A percentile compares a stretch with the other conserved stretches of the same genome.
These are phyloP conservation scores for Amanita rimosa DNA, from an alignment of 768 basidiomycete species.

Conservation along the genomic window DNA sequence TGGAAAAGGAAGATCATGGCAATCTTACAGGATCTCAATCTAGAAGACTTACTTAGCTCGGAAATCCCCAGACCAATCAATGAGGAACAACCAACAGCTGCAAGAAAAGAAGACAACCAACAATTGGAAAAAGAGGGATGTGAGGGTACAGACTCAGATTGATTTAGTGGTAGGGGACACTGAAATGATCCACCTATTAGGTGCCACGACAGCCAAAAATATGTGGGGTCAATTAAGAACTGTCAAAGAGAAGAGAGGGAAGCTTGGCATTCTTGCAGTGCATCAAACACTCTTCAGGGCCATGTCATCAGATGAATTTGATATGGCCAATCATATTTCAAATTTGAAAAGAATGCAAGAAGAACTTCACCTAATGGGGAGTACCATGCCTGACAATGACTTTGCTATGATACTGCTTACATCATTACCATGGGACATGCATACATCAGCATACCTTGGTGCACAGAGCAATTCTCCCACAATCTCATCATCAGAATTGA, in stretches of 20 bases:
- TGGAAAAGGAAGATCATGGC: constrained; percentile 20
- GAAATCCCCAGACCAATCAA: constrained; percentile 10
- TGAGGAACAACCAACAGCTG: constrained; percentile 1
- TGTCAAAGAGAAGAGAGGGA: too few species aligned
- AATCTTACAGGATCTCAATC: constrained; percentile 15
- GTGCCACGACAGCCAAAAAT: too few species aligned
- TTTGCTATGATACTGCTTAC: too few species aligned
- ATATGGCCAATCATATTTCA: constrained; percentile 17
- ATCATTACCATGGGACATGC: constrained; percentile 18
- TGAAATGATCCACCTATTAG: too few species aligned
- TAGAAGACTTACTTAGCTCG: constrained; percentile 4
- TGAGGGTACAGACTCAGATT: constrained; percentile 13
- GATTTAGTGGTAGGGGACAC: constrained; percentile 14
- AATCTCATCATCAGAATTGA: constrained; percentile 13
- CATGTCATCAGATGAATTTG: constrained; percentile 15
- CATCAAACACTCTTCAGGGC: constrained; percentile 12
- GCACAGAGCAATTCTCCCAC: constrained; percentile 13
- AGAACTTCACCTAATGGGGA: constrained; percentile 16
- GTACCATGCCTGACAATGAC: constrained; percentile 9
- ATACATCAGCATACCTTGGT: constrained; percentile 9
- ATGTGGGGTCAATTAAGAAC: too few species aligned
- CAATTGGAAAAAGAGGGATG: constrained; percentile 12
- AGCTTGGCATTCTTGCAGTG: constrained; percentile 16
- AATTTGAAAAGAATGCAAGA: constrained; percentile 15
- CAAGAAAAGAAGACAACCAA: constrained; percentile 5